phyloP scores from a whole-genome alignment of 176 grass and related monocot species.

The Raddia guianensis region DNA sequence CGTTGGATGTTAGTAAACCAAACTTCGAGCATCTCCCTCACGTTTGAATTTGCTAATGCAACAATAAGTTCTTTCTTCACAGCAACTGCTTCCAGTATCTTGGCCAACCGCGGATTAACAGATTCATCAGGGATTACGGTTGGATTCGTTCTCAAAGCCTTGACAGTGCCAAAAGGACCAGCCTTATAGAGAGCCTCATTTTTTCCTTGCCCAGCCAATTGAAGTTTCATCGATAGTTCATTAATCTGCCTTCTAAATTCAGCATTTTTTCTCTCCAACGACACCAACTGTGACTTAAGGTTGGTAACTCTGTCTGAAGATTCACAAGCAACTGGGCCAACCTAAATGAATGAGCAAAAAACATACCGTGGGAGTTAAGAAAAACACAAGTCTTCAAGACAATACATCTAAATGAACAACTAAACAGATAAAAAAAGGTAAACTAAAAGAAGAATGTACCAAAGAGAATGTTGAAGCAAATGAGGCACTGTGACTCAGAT shows the following conservation, averaged over 20 bases:
- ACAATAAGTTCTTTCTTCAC: slow-evolving; percentile 71
- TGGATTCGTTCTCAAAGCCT: slow-evolving; percentile 66
- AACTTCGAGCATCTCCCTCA: slow-evolving; percentile 62
- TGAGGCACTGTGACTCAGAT: neutral
- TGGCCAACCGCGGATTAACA: slow-evolving; percentile 63
- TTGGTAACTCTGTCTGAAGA: slow-evolving; percentile 47
- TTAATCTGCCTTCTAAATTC: slow-evolving; percentile 62
- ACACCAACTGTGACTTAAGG: slow-evolving; percentile 55
- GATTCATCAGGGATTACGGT: slow-evolving; percentile 57
- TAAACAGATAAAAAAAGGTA: slow-evolving; percentile 7
- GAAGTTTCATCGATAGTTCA: slow-evolving; percentile 56
- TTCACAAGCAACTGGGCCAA: slow-evolving; percentile 46
- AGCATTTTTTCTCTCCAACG: slow-evolving; percentile 52
- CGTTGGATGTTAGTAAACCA: slow-evolving; percentile 68
- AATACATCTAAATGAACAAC: neutral
- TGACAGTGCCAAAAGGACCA: slow-evolving; percentile 65
- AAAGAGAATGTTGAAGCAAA: slow-evolving; percentile 4
- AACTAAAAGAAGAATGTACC: neutral
- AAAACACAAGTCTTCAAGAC: slow-evolving; percentile 3
- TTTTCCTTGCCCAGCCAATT: slow-evolving; percentile 55
- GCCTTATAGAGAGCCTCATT: slow-evolving; percentile 51
- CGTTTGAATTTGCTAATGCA: slow-evolving; percentile 75
- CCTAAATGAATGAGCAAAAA: slow-evolving; percentile 40
- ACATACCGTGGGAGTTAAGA: neutral
- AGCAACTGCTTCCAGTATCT: slow-evolving; percentile 58